Evolutionary conservation across 2,329 filamentous ascomycete genomes (phyloP).

Genomic region (Didymella segeticola): DNA sequence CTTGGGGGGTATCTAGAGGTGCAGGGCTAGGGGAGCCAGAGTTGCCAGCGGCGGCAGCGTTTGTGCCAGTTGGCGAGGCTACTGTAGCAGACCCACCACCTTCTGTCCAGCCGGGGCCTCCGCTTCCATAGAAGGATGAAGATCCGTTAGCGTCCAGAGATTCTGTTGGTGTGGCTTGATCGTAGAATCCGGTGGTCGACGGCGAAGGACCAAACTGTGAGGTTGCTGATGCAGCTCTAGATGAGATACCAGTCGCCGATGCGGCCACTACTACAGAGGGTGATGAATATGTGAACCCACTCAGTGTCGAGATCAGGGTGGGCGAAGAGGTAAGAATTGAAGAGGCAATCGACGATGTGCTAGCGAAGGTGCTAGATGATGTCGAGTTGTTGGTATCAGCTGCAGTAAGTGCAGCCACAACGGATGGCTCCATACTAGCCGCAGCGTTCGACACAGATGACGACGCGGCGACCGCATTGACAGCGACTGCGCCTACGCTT

Average conservation of each 20-base stretch:
- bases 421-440: conserved; percentile 9
- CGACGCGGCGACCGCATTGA: conserved; percentile 15
- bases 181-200: not conserved
- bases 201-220: not conserved
- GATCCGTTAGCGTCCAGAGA: conserved; percentile 12
- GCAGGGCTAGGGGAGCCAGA: conserved; percentile 20
- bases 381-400: not conserved
- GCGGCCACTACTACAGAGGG: not conserved
- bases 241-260: conserved; percentile 3
- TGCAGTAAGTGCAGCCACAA: conserved; percentile 11
- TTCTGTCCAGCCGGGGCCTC: conserved; percentile 5
- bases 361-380: not conserved
- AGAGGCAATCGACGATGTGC: conserved; percentile 7
- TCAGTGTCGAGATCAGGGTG: conserved; percentile 1
- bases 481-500: conserved; percentile 14
- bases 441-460: conserved; percentile 13
- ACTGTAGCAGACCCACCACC: conserved; percentile 22
- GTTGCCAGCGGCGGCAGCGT: conserved; percentile 18
- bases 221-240: not conserved
- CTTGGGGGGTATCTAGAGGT: conserved; percentile 57
- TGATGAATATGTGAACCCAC: conserved; percentile 1
- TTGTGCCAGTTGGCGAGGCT: conserved; percentile 18
- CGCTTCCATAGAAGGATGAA: conserved; percentile 8
- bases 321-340: conserved; percentile 5
- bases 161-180: conserved; percentile 1